These are phyloP conservation scores for Malassezia restricta DNA, from an alignment of 1,284 basidiomycete genomes.

Conservation along the genomic window DNA sequence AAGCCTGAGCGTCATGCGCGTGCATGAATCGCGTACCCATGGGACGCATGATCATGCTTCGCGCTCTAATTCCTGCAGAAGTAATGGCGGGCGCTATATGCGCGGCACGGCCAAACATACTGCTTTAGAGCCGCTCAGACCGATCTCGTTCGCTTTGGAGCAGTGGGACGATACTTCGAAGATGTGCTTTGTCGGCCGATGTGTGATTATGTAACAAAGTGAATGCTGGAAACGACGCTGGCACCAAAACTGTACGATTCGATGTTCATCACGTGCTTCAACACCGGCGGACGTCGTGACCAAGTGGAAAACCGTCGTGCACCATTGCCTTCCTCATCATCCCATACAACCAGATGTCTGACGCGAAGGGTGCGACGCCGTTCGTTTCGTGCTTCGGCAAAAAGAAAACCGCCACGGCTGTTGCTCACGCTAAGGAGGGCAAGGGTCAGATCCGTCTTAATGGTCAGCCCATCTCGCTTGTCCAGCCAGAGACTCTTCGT, in stretches of 20 bases:
- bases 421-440: constrained; percentile 57
- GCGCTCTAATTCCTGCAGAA: no score
- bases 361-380: constrained; percentile 25
- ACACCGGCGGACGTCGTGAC: not conserved
- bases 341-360: constrained; percentile 17
- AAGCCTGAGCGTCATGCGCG: not conserved
- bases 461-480: constrained; percentile 86
- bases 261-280: constrained; percentile 3
- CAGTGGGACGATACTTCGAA: not conserved
- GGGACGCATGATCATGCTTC: no score
- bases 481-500: constrained; percentile 78
- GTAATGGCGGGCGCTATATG: not conserved
- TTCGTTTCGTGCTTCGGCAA: constrained; percentile 48
- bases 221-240: not conserved
- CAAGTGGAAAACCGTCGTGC: constrained; percentile 2
- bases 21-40: no score
- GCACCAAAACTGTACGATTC: constrained; percentile 9
- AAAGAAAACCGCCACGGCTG: constrained; percentile 47
- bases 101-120: not conserved
- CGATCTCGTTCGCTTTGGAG: not conserved
- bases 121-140: not conserved
- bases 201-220: not conserved
- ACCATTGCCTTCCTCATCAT: constrained; percentile 4
- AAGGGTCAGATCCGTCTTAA: constrained; percentile 96
- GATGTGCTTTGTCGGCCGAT: not conserved